Conservation (phyloP, 768 basidiomycete species). For the Termitomyces sp. region DNA sequence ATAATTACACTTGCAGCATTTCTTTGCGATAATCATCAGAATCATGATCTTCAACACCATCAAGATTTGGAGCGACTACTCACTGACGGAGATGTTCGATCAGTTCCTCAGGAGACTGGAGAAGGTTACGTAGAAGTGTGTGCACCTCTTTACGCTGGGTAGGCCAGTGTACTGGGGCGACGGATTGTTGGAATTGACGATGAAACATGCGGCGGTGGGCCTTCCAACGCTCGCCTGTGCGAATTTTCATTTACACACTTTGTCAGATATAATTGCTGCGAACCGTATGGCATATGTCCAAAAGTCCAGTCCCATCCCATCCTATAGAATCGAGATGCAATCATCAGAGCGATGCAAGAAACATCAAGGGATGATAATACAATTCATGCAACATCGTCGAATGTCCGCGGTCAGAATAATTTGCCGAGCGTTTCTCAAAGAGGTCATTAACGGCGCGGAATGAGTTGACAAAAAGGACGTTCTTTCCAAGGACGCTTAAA, state of each 20-base stretch:
- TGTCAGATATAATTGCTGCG: constrained; percentile 2
- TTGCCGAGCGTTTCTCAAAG: constrained; percentile 49
- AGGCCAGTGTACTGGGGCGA: constrained; percentile 36
- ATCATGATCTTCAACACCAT: background rate
- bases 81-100: constrained; percentile 48
- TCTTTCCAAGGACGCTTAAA: constrained; percentile 44
- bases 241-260: background rate
- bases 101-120: constrained; percentile 37
- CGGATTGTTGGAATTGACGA: constrained; percentile 42
- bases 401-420: constrained; percentile 49
- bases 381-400: constrained; percentile 47
- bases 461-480: constrained; percentile 42
- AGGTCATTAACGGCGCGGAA: constrained; percentile 40
- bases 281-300: constrained; percentile 50
- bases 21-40: constrained; percentile 18
- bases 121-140: constrained; percentile 37
- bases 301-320: constrained; percentile 47
- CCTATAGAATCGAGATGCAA: constrained; percentile 14
- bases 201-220: constrained; percentile 50
- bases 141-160: constrained; percentile 42
- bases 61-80: constrained; percentile 10
- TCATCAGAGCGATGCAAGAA: background rate
- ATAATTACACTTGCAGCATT: constrained; percentile 49
- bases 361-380: constrained; percentile 21
- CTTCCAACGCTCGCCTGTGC: constrained; percentile 45